Conservation (phyloP, 192 early-diverging fungal species). For the Entomortierella chlamydospora region DNA sequence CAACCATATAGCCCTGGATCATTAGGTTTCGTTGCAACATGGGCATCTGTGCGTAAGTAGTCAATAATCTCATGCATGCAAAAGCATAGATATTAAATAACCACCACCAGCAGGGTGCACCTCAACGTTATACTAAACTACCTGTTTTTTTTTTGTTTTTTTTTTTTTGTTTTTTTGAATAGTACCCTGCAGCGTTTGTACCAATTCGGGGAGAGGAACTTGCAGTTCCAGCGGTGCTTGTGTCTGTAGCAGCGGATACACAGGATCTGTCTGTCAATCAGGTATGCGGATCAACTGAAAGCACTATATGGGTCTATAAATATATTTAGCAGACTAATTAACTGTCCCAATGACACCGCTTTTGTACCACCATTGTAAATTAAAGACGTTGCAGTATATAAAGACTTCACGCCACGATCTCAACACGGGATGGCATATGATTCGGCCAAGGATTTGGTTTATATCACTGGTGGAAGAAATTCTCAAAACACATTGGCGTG, state of each 20-base stretch:
- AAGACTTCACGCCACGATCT: conserved; percentile 39
- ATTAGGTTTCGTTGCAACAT: conserved; percentile 18
- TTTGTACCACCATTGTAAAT: no score
- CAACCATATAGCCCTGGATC: conserved; percentile 15
- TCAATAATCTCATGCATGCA: not conserved
- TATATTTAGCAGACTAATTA: no score
- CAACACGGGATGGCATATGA: conserved; percentile 54
- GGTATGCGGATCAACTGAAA: conserved; percentile 11
- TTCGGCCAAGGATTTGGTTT: conserved; percentile 37
- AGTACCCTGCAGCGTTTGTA: conserved; percentile 43
- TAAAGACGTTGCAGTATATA: conserved; percentile 28
- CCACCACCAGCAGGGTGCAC: no score
- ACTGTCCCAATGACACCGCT: not conserved
- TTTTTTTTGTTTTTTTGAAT: no score
- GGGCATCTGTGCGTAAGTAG: conserved; percentile 26
- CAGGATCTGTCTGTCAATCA: conserved; percentile 34
- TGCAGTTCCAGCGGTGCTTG: conserved; percentile 20
- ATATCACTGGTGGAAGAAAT: conserved; percentile 46
- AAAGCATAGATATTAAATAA: no score
- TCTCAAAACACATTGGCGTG: not conserved
- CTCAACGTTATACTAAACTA: no score
- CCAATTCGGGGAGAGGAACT: conserved; percentile 17
- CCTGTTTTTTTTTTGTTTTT: no score
- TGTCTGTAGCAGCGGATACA: conserved; percentile 16
- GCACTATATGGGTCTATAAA: no score